Evolutionary conservation across 352 stramenopile genomes (phyloP), one percentile per base, ranked within the genome.

Genomic region (Globisporangium polare): DNA sequence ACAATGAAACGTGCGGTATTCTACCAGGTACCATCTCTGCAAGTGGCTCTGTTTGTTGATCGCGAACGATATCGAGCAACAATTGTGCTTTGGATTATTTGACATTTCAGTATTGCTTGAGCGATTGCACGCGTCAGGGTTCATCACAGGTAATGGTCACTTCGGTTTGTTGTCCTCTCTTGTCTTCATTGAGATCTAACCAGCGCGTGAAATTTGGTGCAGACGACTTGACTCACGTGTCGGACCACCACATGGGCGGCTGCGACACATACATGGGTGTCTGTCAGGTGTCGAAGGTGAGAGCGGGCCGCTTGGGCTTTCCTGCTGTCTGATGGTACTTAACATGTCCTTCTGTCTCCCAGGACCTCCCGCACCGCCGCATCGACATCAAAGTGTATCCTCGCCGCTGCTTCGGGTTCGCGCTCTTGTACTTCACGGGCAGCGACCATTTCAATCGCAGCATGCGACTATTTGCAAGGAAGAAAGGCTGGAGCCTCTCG

Each of bases 391-490:
- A 95, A 63, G 76, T 96, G 41, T 96, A 95, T 56, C 86, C 86
- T 39, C 81, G 84, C 2, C 71, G 78, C 1, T 88, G 74, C 33
- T 95, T 92, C 54, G 78, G 85, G 3, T 94, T 93, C 62, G 89
- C 88, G 24, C 69, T 95, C 27, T 63, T 97, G 33, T 97, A 97
- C 62, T 97, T 97, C 65, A 97, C 90, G 0, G 89, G 89, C 26
- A 96, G 85, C 61, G 88, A 96, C 61, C 87, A 96, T 46, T 97
- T 97, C 59, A 97, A 97, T 65, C 74, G 75, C 37, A 94, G 82
- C 31, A 93, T 96, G 80, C 69, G 87, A 15, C 70, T 89, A 0
- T 95, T 81, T 69, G 85, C 85, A 2, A 86, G 82, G 52, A 90
- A 88, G 41, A 92, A 92, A 43, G 87, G 83, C 17, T 92, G 77